These are phyloP conservation scores for Chlorella vulgaris DNA, from an alignment of 139 green algal species.

Conservation along the genomic window DNA sequence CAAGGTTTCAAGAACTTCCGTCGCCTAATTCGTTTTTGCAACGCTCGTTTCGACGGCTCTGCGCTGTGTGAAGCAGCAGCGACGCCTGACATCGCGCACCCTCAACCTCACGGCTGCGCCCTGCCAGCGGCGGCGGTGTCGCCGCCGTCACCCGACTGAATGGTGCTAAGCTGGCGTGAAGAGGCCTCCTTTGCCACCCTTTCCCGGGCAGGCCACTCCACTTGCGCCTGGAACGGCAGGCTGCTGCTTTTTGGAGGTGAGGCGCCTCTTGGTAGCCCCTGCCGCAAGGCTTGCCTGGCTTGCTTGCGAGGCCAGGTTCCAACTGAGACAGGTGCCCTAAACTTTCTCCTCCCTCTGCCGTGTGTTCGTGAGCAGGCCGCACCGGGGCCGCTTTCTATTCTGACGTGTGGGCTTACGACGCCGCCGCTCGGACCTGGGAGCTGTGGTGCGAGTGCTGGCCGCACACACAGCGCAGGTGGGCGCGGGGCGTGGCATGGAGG, in stretches of 20 bases:
- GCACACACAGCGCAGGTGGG: neutral
- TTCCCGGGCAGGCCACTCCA: neutral
- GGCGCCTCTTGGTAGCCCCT: neutral
- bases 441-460: conserved; percentile 16
- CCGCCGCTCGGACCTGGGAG: neutral
- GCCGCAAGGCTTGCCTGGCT: neutral
- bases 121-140: no score
- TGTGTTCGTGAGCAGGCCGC: neutral
- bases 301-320: no score
- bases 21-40: no score
- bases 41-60: no score
- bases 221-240: neutral
- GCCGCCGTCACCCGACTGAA: neutral
- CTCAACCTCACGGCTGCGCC: no score
- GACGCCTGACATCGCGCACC: no score
- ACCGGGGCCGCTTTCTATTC: neutral
- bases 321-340: neutral
- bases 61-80: no score
- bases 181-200: neutral
- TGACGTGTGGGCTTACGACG: neutral
- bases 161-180: neutral
- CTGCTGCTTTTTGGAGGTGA: neutral
- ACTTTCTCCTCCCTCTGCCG: neutral
- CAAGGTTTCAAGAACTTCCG: no score
- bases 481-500: neutral